Evolutionary conservation across 2,329 filamentous ascomycete species (phyloP), one percentile per base, ranked within the genome.

Genomic region (Fusarium mexicanum): DNA sequence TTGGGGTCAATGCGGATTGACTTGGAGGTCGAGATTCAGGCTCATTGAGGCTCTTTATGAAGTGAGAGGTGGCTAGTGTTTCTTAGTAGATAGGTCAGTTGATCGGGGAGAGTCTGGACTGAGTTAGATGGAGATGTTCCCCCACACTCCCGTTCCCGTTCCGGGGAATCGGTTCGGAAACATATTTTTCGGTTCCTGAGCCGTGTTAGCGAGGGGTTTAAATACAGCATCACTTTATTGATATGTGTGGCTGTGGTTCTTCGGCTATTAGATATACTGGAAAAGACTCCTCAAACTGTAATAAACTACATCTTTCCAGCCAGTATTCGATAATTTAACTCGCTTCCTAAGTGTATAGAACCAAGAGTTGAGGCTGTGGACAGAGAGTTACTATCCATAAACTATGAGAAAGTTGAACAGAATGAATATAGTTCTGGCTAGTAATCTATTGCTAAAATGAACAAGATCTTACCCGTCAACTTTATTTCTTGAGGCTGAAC

Each of bases 81-180:
- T 22, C 24, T 33, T 50, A 33, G 14, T n/a, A 50, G 17, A n/a
- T 13, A 8, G 2, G 48, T 51, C 31, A 31, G 31, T 35, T 51
- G n/a, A 35, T 35, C 22, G 31, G 48, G 48, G 11, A n/a, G 20
- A 18, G 44, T 60, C 44, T 43, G 41, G 22, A 17, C 22, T 40
- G 13, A n/a, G 22, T 43, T 43, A 8, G 24, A 33, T 33, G 35
- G 41, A 31, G 24, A 31, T 22, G 18, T 33, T 37, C 46, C 61
- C 50, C 64, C 61, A 59, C 61, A 43, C 40, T 67, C 61, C 64
- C 61, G 61, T n/a, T 67, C 61, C 64, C 64, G 61, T n/a, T 24
- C 64, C 26, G 50, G 64, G 61, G 43, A 24, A 48, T 67, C 65
- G 53, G 63, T 67, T 67, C 63, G 65, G 64, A 16, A 41, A 26